These are phyloP conservation scores for Colletotrichum orbiculare DNA, from an alignment of 2,329 filamentous ascomycete genomes.

Conservation along the genomic window DNA sequence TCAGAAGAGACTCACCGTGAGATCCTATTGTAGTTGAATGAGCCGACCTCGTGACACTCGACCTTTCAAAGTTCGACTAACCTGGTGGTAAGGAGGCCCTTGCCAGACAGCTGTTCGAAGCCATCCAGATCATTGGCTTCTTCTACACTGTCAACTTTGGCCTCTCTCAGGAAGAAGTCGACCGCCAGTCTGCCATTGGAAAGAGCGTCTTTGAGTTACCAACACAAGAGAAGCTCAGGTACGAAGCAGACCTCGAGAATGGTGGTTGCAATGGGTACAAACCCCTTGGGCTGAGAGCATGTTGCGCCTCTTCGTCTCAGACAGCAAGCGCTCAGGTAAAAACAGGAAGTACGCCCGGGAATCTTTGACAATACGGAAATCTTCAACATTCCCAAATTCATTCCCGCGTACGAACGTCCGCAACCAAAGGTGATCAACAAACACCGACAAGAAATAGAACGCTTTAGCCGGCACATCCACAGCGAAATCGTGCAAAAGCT, in stretches of 20 bases:
- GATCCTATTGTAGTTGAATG: conserved; percentile 51
- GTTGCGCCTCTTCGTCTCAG: not conserved
- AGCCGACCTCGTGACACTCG: conserved; percentile 68
- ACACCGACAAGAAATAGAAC: conserved; percentile 46
- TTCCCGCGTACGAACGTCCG: conserved; percentile 45
- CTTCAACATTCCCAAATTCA: conserved; percentile 55
- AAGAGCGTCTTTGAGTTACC: conserved; percentile 68
- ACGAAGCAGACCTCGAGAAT: conserved; percentile 59
- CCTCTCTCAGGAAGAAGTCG: conserved; percentile 68
- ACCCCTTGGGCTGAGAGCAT: conserved; percentile 53
- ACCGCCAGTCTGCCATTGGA: conserved; percentile 70
- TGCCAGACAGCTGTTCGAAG: conserved; percentile 65
- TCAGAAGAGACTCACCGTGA: not conserved
- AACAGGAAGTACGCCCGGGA: conserved; percentile 45
- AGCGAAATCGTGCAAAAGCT: conserved; percentile 47
- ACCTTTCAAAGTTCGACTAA: conserved; percentile 63
- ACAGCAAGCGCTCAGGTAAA: not conserved
- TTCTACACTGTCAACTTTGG: conserved; percentile 74
- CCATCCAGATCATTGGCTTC: conserved; percentile 63
- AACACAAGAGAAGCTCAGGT: conserved; percentile 68
- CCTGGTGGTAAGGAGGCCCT: conserved; percentile 65
- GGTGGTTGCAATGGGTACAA: conserved; percentile 69
- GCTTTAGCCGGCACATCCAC: conserved; percentile 50
- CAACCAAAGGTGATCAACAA: conserved; percentile 48
- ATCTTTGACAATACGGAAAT: conserved; percentile 52